Evolutionary conservation across 768 basidiomycete genomes (phyloP).

Genomic region (Termitomyces eurrhizus): DNA sequence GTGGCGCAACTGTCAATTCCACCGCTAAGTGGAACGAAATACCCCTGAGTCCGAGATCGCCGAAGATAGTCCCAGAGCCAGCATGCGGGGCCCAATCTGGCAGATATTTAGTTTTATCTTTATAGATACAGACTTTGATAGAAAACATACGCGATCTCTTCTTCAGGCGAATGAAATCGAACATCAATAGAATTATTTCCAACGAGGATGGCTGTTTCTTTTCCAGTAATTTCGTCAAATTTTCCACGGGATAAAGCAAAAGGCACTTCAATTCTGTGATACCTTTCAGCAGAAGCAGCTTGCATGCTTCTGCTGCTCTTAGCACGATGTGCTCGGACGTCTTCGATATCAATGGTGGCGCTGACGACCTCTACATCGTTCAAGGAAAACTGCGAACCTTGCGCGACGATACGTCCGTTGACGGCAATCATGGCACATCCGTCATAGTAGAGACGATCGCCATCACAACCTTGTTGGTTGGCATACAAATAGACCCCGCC

Average conservation of each 20-base stretch:
- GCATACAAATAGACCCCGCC: slow-evolving; percentile 98
- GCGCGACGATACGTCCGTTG: slow-evolving; percentile 89
- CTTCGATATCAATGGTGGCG: slow-evolving; percentile 95
- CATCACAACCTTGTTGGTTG: slow-evolving; percentile 99
- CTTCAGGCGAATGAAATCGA: slow-evolving; percentile 83
- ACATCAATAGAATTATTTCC: slow-evolving; percentile 42
- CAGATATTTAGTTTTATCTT: neutral
- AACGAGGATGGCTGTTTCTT: slow-evolving; percentile 39
- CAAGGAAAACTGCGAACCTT: slow-evolving; percentile 95
- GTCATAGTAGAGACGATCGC: slow-evolving; percentile 96
- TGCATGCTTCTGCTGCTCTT: slow-evolving; percentile 87
- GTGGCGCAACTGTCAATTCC: slow-evolving; percentile 99
- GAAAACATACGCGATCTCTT: slow-evolving; percentile 89
- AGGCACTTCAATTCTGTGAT: slow-evolving; percentile 79
- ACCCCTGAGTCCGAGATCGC: slow-evolving; percentile 89
- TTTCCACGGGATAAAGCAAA: slow-evolving; percentile 77
- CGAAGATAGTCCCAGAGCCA: slow-evolving; percentile 99
- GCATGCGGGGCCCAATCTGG: slow-evolving; percentile 92
- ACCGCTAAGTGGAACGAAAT: slow-evolving; percentile 92
- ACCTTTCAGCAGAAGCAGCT: slow-evolving; percentile 69
- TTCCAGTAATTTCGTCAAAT: slow-evolving; percentile 58
- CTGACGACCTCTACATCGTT: slow-evolving; percentile 95
- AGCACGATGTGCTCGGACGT: slow-evolving; percentile 87
- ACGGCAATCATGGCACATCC: slow-evolving; percentile 95
- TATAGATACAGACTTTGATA: neutral